Base-by-base conservation (phyloP, 1,284 basidiomycete species). In the Inonotus obliquus region DNA sequence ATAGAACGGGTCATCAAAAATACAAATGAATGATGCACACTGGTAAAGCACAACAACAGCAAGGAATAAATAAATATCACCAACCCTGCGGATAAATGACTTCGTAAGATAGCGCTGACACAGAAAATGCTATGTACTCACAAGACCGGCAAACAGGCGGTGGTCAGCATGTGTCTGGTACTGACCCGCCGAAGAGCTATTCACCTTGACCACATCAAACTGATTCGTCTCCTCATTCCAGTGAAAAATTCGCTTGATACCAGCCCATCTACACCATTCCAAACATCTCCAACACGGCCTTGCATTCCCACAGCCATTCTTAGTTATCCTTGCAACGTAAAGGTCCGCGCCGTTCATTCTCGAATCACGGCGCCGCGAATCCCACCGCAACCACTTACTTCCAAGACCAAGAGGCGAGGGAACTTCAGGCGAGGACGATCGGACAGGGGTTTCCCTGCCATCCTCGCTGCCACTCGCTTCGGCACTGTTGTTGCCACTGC, bases 231-330 rank as follows among this genome's bases (percentile, higher is more conserved):
- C 71, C 11, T 70, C 72, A 65, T 81, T 76, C 80, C 81, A 84
- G 65, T 83, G 78, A 67, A 82, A 84, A 45, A 84, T 77, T 39
- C 81, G 75, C 71, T 78, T 82, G 63, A 85, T 77, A 0, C 82
- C 82, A 21, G 82, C 81, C 82, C 83, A 84, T 41, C 72, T 70
- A 67, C 80, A 83, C 81, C 80, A 83, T 61, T 81, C 76, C 29
- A 83, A 64, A 62, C 83, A 83, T 49, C 81, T 71, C 77, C 81
- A 81, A 67, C 81, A 83, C 25, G 81, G 82, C 67, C 72, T 76
- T 4, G 81, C 78, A 57, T 71, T 74, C 21, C 81, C 81, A 68
- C 77, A 72, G 4, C 79, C 81, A 44, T 70, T 72, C 68, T 80
- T 81, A 27, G 76, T 81, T 64, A 80, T 73, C 23, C 82, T 77